Evolutionary conservation across 2,329 filamentous ascomycete species (phyloP), one percentile per base, ranked within the genome.

Genomic region (Graphiopsis chlorocephala): DNA sequence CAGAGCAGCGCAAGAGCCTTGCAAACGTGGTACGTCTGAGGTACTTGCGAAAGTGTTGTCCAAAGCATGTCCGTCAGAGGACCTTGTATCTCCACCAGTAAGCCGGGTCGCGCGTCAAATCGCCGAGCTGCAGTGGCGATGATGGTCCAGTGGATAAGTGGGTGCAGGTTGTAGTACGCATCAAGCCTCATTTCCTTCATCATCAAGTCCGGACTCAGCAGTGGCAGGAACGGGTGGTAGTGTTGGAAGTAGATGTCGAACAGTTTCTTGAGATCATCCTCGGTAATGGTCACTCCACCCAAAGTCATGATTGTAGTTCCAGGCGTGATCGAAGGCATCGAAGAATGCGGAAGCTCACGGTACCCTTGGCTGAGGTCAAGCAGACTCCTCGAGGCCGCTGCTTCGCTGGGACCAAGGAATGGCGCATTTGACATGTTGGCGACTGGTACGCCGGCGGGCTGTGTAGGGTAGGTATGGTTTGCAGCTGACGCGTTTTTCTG

Each of bases 61-160:
- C 91, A 94, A 42, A 94, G 81, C 68, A 93, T 81, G 68, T 88
- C 83, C 14, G 88, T 90, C 69, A 93, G 78, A 0, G 86, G 86
- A 26, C 79, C 80, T 33, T 90, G 87, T 10, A 94, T 81, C 63
- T 88, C 86, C 53, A 85, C 86, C 62, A 94, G 82, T 33, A 93
- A 81, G 15, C 82, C 83, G 1, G 85, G 85, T 66, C 90, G 88
- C 0, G 82, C 79, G 48, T 82, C 81, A 73, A 89, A 93, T 45
- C 90, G 88, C 60, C 91, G 86, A 48, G 90, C 87, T 25, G 90
- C 90, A 63, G 93, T 88, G 38, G 90, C 86, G 53, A 93, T 82
- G 65, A 94, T 89, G 56, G 90, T 86, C 93, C 93, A 97, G 78
- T 96, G 96, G 1, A 97, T 84, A 15, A 97, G 82, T 4, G 88